Conservation (phyloP, 169 alveolate genomes). For the Cryptosporidium sp. region DNA sequence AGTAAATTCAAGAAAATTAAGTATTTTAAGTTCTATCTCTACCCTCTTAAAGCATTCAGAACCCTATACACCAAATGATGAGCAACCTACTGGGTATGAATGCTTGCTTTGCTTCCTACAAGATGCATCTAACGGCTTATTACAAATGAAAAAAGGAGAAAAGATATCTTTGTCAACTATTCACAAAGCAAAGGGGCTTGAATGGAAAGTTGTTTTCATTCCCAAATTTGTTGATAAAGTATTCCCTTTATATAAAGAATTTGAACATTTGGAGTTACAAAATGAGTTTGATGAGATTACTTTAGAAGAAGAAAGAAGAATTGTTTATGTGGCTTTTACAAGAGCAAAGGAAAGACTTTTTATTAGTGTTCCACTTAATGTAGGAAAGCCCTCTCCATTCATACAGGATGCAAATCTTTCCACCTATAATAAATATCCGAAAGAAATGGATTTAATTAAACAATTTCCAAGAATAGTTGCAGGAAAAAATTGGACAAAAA, state of each 20-base stretch:
- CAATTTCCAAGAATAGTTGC: slow-evolving; percentile 35
- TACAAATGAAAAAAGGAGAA: slow-evolving; percentile 77
- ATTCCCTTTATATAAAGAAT: slow-evolving; percentile 76
- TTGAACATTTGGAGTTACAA: not conserved
- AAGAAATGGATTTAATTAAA: slow-evolving; percentile 24
- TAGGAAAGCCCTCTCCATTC: slow-evolving; percentile 59
- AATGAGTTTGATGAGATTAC: slow-evolving; percentile 44
- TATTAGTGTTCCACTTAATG: slow-evolving; percentile 53
- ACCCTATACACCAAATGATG: slow-evolving; percentile 76
- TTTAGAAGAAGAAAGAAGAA: slow-evolving; percentile 86
- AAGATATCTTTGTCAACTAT: slow-evolving; percentile 83
- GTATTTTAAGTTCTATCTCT: slow-evolving; percentile 12
- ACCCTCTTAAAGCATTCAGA: slow-evolving; percentile 74
- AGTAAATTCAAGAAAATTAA: slow-evolving; percentile 9
- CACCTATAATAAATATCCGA: not conserved
- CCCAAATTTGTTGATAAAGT: slow-evolving; percentile 81
- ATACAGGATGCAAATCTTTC: slow-evolving; percentile 54
- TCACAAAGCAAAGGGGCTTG: slow-evolving; percentile 87
- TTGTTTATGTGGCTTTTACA: slow-evolving; percentile 86
- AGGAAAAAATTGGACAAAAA: slow-evolving; percentile 25
- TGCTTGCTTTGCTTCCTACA: slow-evolving; percentile 76
- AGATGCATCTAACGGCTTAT: slow-evolving; percentile 76
- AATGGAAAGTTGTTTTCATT: slow-evolving; percentile 85
- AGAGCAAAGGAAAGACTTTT: slow-evolving; percentile 81
- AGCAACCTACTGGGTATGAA: slow-evolving; percentile 77